Percentiles rank a stretch among this genome's conserved stretches.
Conservation (phyloP, 2,329 filamentous ascomycete species). For the Xenoacremonium recifei region DNA sequence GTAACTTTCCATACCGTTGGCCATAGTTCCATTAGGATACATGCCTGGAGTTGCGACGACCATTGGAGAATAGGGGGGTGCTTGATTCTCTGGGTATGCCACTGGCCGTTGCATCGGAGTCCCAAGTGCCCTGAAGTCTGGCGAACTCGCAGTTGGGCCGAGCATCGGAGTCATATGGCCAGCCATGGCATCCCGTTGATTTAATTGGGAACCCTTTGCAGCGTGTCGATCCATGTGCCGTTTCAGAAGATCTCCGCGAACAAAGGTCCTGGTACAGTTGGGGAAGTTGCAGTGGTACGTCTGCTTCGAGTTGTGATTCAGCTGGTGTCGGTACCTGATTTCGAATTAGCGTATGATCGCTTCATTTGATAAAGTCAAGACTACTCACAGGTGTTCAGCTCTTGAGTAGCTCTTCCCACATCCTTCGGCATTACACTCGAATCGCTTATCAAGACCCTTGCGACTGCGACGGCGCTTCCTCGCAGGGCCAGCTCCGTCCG, state of each 20-base stretch:
- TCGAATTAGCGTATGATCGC: slow-evolving; percentile 10
- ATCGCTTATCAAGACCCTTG: slow-evolving; percentile 77
- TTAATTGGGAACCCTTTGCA: slow-evolving; percentile 73
- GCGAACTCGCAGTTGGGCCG: slow-evolving; percentile 42
- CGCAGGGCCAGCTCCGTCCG: slow-evolving; percentile 55
- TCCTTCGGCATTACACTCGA: slow-evolving; percentile 78
- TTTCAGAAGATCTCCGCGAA: slow-evolving; percentile 88
- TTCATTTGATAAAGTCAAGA: slow-evolving; percentile 12
- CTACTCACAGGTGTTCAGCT: slow-evolving; percentile 82
- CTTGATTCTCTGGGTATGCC: slow-evolving; percentile 38
- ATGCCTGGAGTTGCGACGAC: slow-evolving; percentile 40
- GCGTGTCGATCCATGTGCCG: slow-evolving; percentile 80
- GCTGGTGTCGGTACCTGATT: slow-evolving; percentile 76
- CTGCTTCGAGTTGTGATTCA: slow-evolving; percentile 94
- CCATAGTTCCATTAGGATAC: slow-evolving; percentile 22
- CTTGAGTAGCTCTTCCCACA: slow-evolving; percentile 97
- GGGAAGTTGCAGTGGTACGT: slow-evolving; percentile 93
- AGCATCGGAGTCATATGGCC: slow-evolving; percentile 38
- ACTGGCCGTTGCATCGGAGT: slow-evolving; percentile 20
- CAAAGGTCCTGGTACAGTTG: slow-evolving; percentile 86
- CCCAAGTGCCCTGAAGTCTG: slow-evolving; percentile 43
- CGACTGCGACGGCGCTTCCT: slow-evolving; percentile 70
- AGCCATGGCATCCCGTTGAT: slow-evolving; percentile 62
- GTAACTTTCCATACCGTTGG: slow-evolving; percentile 41
- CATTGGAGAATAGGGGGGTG: slow-evolving; percentile 46